Conservation (phyloP, 768 basidiomycete genomes). For the Psilocybe subaeruginosa region DNA sequence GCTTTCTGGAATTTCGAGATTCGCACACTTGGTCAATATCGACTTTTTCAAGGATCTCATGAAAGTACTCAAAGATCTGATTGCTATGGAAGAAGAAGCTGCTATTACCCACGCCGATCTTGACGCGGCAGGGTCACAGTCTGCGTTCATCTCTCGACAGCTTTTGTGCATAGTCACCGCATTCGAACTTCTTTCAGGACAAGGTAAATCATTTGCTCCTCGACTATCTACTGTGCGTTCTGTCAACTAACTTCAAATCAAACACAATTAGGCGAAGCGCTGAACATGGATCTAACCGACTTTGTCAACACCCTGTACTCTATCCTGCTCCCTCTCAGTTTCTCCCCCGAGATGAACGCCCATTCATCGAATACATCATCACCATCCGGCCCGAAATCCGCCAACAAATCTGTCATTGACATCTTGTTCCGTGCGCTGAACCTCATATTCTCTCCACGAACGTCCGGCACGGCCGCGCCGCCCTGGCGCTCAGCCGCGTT, state of each 20-base stretch:
- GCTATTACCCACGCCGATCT: slow-evolving; percentile 18
- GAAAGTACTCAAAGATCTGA: slow-evolving; percentile 79
- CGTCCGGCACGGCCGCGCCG: slow-evolving; percentile 54
- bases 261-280: slow-evolving; percentile 77
- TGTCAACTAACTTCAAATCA: slow-evolving; percentile 2
- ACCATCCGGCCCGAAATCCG: slow-evolving; percentile 8
- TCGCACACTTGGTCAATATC: slow-evolving; percentile 95
- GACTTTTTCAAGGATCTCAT: slow-evolving; percentile 98
- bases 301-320: slow-evolving; percentile 86
- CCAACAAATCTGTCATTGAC: slow-evolving; percentile 42
- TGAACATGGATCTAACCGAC: slow-evolving; percentile 92
- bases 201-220: slow-evolving; percentile 59
- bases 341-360: slow-evolving; percentile 64
- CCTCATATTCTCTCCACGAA: slow-evolving; percentile 79
- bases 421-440: slow-evolving; percentile 87
- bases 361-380: slow-evolving; percentile 17
- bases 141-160: slow-evolving; percentile 49
- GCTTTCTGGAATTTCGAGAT: slow-evolving; percentile 89
- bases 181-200: slow-evolving; percentile 95
- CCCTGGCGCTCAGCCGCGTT: slow-evolving; percentile 88
- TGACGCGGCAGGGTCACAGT: slow-evolving; percentile 16
- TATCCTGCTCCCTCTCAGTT: slow-evolving; percentile 74
- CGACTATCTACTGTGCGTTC: slow-evolving; percentile 9
- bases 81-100: slow-evolving; percentile 54
- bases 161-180: slow-evolving; percentile 92